Percentiles rank a stretch among this genome's conserved stretches.
Conservation (phyloP, 2,329 filamentous ascomycete genomes). For the Tothia fuscella region DNA sequence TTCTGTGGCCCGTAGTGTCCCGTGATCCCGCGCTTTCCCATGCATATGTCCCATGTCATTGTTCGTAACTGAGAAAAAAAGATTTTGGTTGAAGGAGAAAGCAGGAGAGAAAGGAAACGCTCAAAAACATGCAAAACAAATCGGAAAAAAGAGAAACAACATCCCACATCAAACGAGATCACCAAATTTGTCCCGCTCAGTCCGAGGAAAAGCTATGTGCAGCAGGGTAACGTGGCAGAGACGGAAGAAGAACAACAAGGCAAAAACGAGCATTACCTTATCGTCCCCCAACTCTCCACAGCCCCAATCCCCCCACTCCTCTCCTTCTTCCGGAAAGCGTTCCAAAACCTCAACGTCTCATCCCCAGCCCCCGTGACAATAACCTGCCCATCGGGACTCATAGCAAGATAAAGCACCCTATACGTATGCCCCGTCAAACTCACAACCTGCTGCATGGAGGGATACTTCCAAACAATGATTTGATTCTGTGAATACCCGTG, state of each 20-base stretch:
- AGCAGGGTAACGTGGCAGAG: too few relatives aligned
- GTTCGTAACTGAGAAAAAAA: too few relatives aligned
- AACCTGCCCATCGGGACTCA: conserved; percentile 89
- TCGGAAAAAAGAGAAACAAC: too few relatives aligned
- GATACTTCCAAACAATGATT: conserved; percentile 99
- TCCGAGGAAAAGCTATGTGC: not conserved
- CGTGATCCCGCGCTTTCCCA: too few relatives aligned
- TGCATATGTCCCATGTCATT: too few relatives aligned
- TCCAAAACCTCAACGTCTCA: conserved; percentile 94
- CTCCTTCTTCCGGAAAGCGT: conserved; percentile 62
- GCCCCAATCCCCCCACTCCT: not conserved
- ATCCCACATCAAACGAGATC: too few relatives aligned
- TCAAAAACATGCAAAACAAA: too few relatives aligned
- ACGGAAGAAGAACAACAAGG: too few relatives aligned
- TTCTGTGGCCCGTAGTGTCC: too few relatives aligned
- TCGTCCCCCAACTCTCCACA: conserved; percentile 4
- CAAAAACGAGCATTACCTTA: conserved; percentile 1
- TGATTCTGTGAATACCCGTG: conserved; percentile 98
- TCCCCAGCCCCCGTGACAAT: conserved; percentile 95
- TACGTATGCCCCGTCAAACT: conserved; percentile 94
- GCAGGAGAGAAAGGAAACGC: too few relatives aligned
- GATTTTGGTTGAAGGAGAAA: too few relatives aligned
- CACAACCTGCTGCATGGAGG: conserved; percentile 92
- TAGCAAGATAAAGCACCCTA: conserved; percentile 87
- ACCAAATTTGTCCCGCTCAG: too few relatives aligned